Base-by-base conservation (phyloP, 208 protist species). In the Trypanosoma platydactyli region DNA sequence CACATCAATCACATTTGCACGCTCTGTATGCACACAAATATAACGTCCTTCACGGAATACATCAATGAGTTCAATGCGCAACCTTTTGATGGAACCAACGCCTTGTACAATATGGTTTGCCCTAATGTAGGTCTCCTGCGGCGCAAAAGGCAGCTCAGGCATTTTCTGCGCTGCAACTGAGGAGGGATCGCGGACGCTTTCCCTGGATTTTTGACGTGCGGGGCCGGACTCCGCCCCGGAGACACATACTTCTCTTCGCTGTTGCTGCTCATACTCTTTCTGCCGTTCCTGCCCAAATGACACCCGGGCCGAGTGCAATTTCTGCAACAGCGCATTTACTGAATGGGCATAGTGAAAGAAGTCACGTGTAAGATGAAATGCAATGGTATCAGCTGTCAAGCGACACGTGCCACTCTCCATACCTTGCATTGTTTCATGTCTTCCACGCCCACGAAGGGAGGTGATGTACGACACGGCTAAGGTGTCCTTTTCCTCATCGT, bases 301-400 rank as follows among this genome's bases (percentile, higher is more conserved):
- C 1, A 33, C 15, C 18, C 58, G 58, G 25, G 40, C 44, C 0
- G 29, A 41, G 24, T 38, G 55, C 5, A 76, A 48, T 50, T 73
- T 53, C n/a, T 40, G 11, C n/a, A 64, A 54, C 50, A 88, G 54
- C 38, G 7, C 56, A 4, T 74, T 44, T 2, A 84, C 49, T 3
- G 76, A 71, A 6, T 76, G 38, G 4, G 77, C 27, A 78, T 90
- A 94, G 69, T 78, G 72, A n/a, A 89, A 56, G 49, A 92, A 88
- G 64, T 94, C 86, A 20, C 86, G 74, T 49, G 83, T 87, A 27
- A 85, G 29, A 68, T 86, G 77, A 3, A 70, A 57, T 9, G 74
- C 71, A 54, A 88, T 53, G 5, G 86, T 84, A 30, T 83, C 66
- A 5, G 82, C 54, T 13, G 73, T 73, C 22, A 89, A 73, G 57